Conservation (phyloP, 176 grass and related monocot species). For the Eremochloa ophiuroides region DNA sequence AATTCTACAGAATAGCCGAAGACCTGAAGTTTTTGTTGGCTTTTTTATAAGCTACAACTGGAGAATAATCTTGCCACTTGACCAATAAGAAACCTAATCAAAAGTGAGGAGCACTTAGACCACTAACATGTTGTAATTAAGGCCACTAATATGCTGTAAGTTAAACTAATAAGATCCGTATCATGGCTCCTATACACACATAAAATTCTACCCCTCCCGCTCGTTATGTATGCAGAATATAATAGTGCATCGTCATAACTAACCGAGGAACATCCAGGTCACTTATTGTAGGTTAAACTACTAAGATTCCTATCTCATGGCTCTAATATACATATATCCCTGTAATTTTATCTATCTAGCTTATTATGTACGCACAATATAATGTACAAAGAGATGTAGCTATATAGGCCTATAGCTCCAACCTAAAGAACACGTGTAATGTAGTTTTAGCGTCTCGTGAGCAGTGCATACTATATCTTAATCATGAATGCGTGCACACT, state of each 20-base stretch:
- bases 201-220: background rate
- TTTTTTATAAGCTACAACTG: background rate
- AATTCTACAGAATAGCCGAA: background rate
- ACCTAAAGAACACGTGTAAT: background rate
- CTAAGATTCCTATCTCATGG: too few species aligned
- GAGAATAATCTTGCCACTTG: slow-evolving; percentile 8
- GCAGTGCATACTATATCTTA: background rate
- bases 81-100: too few species aligned
- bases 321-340: background rate
- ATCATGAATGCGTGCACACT: background rate
- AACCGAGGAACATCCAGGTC: background rate
- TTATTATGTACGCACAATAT: background rate
- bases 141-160: background rate
- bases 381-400: background rate
- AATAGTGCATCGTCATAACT: background rate
- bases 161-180: background rate
- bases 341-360: background rate
- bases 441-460: background rate
- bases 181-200: background rate
- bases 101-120: too few species aligned
- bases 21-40: background rate
- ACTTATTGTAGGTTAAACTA: background rate
- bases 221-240: background rate
- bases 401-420: background rate
- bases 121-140: too few species aligned